Evolutionary conservation across 1,139 yeast genomes (phyloP).

Genomic region (Pneumocystis wakefieldiae): DNA sequence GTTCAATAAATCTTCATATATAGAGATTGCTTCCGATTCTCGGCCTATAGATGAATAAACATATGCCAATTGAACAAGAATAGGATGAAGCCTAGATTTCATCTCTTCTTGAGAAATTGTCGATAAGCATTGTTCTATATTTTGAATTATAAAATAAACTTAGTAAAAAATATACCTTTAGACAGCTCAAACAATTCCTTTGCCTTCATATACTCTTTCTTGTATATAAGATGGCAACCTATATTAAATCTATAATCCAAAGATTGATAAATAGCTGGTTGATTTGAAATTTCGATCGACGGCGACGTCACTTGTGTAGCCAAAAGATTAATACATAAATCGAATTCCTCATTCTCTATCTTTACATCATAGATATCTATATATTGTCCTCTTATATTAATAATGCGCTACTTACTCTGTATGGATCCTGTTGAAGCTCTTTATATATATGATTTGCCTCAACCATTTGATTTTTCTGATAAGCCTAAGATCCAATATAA

Average conservation of each 20-base stretch:
- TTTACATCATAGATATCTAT: background rate
- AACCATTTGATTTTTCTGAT: constrained; percentile 34
- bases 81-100: constrained; percentile 39
- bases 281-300: constrained; percentile 27
- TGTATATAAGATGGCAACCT: constrained; percentile 40
- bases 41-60: constrained; percentile 39
- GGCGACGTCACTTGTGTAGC: constrained; percentile 10
- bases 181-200: constrained; percentile 32
- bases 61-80: constrained; percentile 55
- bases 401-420: background rate
- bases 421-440: constrained; percentile 26
- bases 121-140: background rate
- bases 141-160: background rate
- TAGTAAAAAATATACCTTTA: constrained; percentile 23
- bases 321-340: constrained; percentile 27
- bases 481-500: constrained; percentile 9
- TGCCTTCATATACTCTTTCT: constrained; percentile 32
- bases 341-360: constrained; percentile 30
- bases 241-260: constrained; percentile 45
- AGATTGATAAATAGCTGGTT: constrained; percentile 18
- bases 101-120: constrained; percentile 26
- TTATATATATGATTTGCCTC: constrained; percentile 44
- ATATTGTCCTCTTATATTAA: background rate
- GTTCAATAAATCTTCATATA: background rate
- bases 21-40: constrained; percentile 26